Conservation (phyloP, 352 stramenopile species). For the Phytophthora sp. region DNA sequence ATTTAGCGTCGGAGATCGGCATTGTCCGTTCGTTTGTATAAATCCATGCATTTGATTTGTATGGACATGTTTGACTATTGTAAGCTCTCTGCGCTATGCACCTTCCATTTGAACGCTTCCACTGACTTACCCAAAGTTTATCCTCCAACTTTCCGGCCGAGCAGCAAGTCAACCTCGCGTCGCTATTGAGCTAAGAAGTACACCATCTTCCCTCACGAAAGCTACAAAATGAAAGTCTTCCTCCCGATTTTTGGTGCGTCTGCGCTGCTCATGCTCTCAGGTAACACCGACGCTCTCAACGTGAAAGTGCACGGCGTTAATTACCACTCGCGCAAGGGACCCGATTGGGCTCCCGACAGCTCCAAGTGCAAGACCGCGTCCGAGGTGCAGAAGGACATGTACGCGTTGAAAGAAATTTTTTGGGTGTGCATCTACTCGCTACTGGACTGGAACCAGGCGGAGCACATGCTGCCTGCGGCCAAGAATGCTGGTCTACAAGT, state of each 20-base stretch:
- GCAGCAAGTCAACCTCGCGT: not conserved
- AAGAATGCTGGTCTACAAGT: slow-evolving; percentile 56
- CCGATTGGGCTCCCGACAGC: slow-evolving; percentile 49
- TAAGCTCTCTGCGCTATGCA: too few relatives aligned
- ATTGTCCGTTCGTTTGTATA: too few relatives aligned
- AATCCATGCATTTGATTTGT: too few relatives aligned
- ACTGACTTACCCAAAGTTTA: too few relatives aligned
- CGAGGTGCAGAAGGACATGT: too few relatives aligned
- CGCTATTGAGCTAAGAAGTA: not conserved
- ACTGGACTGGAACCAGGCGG: slow-evolving; percentile 53
- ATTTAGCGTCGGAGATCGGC: too few relatives aligned
- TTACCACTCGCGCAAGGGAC: slow-evolving; percentile 70
- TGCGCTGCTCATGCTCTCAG: slow-evolving; percentile 18
- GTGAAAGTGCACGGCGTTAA: slow-evolving; percentile 72
- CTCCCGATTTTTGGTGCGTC: slow-evolving; percentile 23
- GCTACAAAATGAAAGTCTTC: slow-evolving; percentile 37
- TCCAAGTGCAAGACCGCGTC: slow-evolving; percentile 67
- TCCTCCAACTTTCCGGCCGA: slow-evolving; percentile 11
- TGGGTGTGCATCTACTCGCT: slow-evolving; percentile 75
- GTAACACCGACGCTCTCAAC: slow-evolving; percentile 41
- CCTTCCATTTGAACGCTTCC: too few relatives aligned
- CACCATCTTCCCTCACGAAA: too few relatives aligned
- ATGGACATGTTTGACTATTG: too few relatives aligned
- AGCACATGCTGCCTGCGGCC: slow-evolving; percentile 49
- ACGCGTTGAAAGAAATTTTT: slow-evolving; percentile 46